These are phyloP conservation scores for Santalum album DNA, from an alignment of 164 flowering plant species.

Conservation along the genomic window DNA sequence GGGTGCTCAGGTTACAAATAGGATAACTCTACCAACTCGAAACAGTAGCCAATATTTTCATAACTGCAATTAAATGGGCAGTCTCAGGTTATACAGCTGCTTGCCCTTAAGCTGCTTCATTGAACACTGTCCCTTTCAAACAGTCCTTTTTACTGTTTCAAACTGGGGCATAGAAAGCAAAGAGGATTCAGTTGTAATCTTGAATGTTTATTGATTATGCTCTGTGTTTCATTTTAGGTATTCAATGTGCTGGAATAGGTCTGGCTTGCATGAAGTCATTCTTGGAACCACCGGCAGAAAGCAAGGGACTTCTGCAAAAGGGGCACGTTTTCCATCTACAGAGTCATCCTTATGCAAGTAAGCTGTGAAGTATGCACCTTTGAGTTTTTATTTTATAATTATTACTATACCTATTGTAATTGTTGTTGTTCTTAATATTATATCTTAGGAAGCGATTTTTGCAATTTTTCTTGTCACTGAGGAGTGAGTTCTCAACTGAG, in stretches of 20 bases:
- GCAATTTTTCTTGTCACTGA: conserved; percentile 43
- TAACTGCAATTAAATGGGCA: too few species aligned
- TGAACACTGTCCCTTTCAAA: too few species aligned
- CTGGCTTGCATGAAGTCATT: conserved; percentile 84
- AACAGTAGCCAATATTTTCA: too few species aligned
- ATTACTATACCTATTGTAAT: neutral
- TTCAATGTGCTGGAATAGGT: conserved; percentile 84
- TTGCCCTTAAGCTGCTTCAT: too few species aligned
- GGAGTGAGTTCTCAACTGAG: conserved; percentile 13
- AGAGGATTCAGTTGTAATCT: too few species aligned
- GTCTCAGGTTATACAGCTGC: too few species aligned
- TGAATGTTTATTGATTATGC: neutral
- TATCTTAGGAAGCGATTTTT: conserved; percentile 53
- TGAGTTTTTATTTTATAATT: too few species aligned
- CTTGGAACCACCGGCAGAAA: conserved; percentile 98
- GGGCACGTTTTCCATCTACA: conserved; percentile 65
- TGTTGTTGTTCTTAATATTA: neutral
- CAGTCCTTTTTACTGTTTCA: too few species aligned
- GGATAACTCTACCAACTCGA: too few species aligned
- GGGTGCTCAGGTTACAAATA: too few species aligned
- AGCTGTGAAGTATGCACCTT: conserved; percentile 8
- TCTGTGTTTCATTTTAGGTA: conserved; percentile 39
- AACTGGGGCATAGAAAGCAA: neutral
- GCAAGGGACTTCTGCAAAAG: conserved; percentile 93
- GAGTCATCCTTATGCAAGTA: conserved; percentile 93